Conservation (phyloP, 345 rosid genomes). For the Eucalyptus pumila region DNA sequence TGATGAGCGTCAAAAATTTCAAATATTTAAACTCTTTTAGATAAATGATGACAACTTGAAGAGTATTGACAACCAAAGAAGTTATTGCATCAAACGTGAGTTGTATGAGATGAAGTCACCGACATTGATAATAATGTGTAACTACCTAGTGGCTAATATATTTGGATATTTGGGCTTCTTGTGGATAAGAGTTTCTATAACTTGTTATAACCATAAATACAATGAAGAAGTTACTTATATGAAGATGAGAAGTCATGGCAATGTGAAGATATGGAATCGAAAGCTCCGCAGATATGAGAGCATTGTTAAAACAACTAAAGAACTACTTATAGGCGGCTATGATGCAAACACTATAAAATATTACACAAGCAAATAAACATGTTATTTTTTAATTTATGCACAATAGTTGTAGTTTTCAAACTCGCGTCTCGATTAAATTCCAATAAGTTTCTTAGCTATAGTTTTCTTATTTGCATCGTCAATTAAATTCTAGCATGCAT, state of each 20-base stretch:
- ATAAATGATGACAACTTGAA: no score
- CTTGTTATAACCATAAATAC: no score
- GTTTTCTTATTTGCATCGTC: not conserved
- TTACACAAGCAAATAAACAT: not conserved
- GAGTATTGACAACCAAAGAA: no score
- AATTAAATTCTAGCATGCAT: not conserved
- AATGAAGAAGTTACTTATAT: not conserved
- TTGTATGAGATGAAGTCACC: no score
- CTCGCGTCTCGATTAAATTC: accelerated
- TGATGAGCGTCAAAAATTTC: no score
- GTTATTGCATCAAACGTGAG: no score
- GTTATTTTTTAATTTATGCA: not conserved
- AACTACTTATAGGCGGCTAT: not conserved
- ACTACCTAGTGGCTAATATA: not conserved
- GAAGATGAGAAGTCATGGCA: not conserved
- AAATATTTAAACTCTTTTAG: no score
- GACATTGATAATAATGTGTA: no score
- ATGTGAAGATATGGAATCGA: not conserved
- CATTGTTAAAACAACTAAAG: not conserved
- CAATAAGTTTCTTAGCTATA: not conserved
- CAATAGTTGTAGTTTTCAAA: no score
- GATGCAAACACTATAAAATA: no score
- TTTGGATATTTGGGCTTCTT: not conserved
- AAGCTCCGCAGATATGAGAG: not conserved
- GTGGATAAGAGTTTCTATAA: no score